Conservation (phyloP, 768 basidiomycete species). For the Auricularia sp. region DNA sequence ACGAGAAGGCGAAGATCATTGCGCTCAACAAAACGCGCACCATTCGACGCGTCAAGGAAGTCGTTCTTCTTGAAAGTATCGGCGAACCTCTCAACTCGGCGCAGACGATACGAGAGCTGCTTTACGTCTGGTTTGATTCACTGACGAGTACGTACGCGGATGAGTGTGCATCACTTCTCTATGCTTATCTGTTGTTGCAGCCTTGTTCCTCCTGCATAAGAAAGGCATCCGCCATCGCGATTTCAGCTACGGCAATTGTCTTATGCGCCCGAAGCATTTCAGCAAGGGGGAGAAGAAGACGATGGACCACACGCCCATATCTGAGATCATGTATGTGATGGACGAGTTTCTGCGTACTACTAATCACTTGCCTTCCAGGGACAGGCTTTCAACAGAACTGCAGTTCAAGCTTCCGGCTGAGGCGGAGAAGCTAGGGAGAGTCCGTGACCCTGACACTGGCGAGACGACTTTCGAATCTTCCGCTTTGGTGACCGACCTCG, state of each 20-base stretch:
- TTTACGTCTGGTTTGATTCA: neutral
- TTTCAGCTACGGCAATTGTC: neutral
- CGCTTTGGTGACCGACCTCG: neutral
- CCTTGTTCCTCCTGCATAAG: neutral
- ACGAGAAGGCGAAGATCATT: neutral
- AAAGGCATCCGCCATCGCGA: neutral
- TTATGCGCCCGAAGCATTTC: neutral
- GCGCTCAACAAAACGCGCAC: neutral
- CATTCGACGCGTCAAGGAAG: neutral
- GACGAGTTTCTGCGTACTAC: neutral
- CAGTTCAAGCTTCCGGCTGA: neutral
- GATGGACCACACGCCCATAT: neutral
- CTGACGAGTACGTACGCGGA: neutral
- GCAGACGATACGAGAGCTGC: neutral
- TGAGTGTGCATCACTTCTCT: neutral
- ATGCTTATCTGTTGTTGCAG: neutral
- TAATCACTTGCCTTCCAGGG: neutral
- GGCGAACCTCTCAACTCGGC: neutral
- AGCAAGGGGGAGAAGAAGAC: neutral
- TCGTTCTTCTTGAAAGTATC: neutral
- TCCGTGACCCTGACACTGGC: neutral
- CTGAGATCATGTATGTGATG: neutral
- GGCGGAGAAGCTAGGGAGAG: neutral
- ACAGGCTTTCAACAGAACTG: neutral
- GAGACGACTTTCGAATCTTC: neutral